Evolutionary conservation across 2,329 filamentous ascomycete species (phyloP), one percentile per base, ranked within the genome.

Genomic region (Lachnellula suecica): DNA sequence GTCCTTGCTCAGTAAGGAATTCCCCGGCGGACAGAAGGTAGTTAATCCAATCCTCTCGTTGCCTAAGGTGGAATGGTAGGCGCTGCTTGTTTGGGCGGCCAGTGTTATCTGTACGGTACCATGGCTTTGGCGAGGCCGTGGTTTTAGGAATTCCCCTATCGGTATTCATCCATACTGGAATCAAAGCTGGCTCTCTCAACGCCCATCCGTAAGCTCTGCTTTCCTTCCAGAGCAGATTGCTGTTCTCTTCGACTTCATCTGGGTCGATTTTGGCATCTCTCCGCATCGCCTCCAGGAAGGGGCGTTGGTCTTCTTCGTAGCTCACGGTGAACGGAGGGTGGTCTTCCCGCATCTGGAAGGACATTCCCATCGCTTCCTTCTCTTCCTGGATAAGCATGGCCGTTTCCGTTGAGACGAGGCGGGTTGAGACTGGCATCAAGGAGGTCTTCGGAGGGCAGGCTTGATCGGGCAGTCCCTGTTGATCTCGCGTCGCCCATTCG

Each of bases 151-250:
- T 49, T 1, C 63, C 62, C 19, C 46, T 44, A 15, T 45, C 60
- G 3, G 56, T 53, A 54, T 66, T 53, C 53, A 61, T 61, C 63
- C 62, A 66, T 23, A 47, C 51, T 13, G 60, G 60, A 50, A 66
- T 64, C 44, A 62, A 17, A 9, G 54, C 47, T 4, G 64, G 63
- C 4, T 61, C 52, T 43, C 51, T 49, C 13, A 61, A 43, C 2
- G 64, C 56, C 54, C 54, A 58, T 9, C 29, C 19, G 34, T 65
- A 66, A 13, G 63, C 63, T 37, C 54, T 51, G 27, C 37, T 50
- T 42, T 66, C 64, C 8, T 58, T 44, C 13, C 22, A 54, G 2
- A 59, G 23, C 7, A 66, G 53, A 52, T 62, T 65, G 1, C 35
- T 54, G 20, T 47, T 42, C 10, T 52, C 31, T 31, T 64, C 53